phyloP scores from a whole-genome alignment of 768 basidiomycete species.

The Rhodotorula paludigena region DNA sequence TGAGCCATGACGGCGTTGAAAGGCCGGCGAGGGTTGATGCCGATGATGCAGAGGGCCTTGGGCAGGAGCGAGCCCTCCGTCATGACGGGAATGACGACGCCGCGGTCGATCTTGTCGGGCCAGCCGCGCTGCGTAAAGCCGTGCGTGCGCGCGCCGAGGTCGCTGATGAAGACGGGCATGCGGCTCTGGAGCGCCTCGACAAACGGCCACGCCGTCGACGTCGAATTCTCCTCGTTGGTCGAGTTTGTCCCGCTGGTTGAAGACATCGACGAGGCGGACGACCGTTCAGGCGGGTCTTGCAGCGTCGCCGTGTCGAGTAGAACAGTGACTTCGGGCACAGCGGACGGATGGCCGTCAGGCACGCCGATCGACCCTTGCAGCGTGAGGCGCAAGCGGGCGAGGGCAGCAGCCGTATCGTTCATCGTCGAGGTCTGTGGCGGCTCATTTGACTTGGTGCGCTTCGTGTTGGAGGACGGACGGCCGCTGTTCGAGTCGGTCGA shows the following conservation, averaged over 20 bases:
- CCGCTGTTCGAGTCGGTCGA: not conserved
- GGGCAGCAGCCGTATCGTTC: not conserved
- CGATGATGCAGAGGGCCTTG: slow-evolving; percentile 24
- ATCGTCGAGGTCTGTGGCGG: not conserved
- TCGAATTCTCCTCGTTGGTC: not conserved
- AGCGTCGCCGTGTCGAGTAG: slow-evolving; percentile 2
- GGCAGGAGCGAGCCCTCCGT: slow-evolving; percentile 12
- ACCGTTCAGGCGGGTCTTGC: not conserved
- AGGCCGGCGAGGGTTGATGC: slow-evolving; percentile 21
- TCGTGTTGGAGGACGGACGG: not conserved
- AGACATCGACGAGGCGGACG: slow-evolving; percentile 2
- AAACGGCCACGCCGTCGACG: slow-evolving; percentile 31
- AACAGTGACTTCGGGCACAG: not conserved
- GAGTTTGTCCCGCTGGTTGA: not conserved
- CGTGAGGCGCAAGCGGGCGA: slow-evolving; percentile 5
- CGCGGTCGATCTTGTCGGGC: slow-evolving; percentile 6
- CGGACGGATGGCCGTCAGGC: slow-evolving; percentile 14
- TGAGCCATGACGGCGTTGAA: slow-evolving; percentile 2
- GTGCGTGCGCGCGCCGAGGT: slow-evolving; percentile 2
- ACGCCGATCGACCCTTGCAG: slow-evolving; percentile 33
- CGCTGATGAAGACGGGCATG: slow-evolving; percentile 27
- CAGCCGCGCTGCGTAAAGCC: slow-evolving; percentile 19
- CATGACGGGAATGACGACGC: slow-evolving; percentile 28
- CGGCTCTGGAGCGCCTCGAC: slow-evolving; percentile 20
- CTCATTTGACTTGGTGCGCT: not conserved